These are phyloP conservation scores for Tympanopsis confertula DNA, from an alignment of 2,329 filamentous ascomycete genomes.

Conservation along the genomic window DNA sequence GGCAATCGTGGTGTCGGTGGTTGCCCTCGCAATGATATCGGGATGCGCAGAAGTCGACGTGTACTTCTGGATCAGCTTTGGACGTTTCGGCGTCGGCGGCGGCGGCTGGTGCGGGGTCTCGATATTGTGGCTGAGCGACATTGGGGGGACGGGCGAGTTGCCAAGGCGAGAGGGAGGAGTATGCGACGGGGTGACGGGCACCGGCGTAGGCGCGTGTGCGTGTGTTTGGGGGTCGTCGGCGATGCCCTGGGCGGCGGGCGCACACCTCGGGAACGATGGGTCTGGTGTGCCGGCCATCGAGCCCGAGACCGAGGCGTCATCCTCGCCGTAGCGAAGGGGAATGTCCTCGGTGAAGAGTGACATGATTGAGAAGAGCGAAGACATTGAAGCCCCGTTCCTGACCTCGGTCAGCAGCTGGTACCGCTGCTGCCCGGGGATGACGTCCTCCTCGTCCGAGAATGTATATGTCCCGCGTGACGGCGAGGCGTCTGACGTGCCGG, in stretches of 20 bases:
- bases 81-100: constrained; percentile 9
- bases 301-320: constrained; percentile 29
- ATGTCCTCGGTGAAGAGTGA: constrained; percentile 95
- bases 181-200: background rate
- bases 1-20: constrained; percentile 92
- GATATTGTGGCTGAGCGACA: too few relatives aligned
- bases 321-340: constrained; percentile 62
- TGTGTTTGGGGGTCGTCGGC: too few relatives aligned
- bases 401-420: constrained; percentile 96
- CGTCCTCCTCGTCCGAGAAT: constrained; percentile 43
- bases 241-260: too few relatives aligned
- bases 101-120: constrained; percentile 4
- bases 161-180: too few relatives aligned
- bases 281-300: constrained; percentile 13
- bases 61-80: constrained; percentile 25
- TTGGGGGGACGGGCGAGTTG: background rate
- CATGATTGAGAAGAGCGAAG: constrained; percentile 91
- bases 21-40: constrained; percentile 91
- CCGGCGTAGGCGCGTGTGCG: too few relatives aligned
- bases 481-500: constrained; percentile 29
- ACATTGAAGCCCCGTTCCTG: constrained; percentile 96
- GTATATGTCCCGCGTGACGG: background rate
- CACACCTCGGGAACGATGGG: too few relatives aligned
- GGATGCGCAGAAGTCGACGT: constrained; percentile 74
- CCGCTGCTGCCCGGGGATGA: constrained; percentile 58